Percentiles rank a stretch among this genome's conserved stretches.
Conservation (phyloP, 2,329 filamentous ascomycete genomes). For the Catunica adiposa region DNA sequence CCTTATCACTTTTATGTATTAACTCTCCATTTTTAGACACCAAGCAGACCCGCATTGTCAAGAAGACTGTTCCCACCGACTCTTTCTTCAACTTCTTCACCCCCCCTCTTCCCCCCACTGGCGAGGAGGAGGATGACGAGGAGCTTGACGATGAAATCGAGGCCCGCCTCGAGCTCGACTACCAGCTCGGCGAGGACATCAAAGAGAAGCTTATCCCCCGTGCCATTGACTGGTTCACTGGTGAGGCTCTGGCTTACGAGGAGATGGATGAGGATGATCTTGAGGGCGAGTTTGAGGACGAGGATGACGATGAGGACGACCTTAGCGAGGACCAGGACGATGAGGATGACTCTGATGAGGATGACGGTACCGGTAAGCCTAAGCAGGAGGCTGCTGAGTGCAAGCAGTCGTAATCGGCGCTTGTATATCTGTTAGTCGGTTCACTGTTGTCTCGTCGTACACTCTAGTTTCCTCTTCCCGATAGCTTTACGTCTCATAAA, state of each 20-base stretch:
- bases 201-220: constrained; percentile 99
- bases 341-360: constrained; percentile 63
- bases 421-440: too few species aligned
- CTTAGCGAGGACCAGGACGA: constrained; percentile 74
- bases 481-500: constrained; percentile 6
- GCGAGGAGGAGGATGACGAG: constrained; percentile 52
- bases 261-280: constrained; percentile 73
- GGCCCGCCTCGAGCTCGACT: constrained; percentile 93
- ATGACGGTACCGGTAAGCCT: constrained; percentile 73
- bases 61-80: constrained; percentile 96
- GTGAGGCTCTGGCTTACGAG: constrained; percentile 92
- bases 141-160: constrained; percentile 82
- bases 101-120: constrained; percentile 69
- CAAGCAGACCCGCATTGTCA: constrained; percentile 96
- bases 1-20: too few species aligned
- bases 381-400: constrained; percentile 91
- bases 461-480: not conserved
- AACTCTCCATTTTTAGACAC: constrained; percentile 47
- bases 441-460: not conserved
- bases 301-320: constrained; percentile 82
- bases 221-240: constrained; percentile 98
- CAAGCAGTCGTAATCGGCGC: constrained; percentile 64
- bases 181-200: constrained; percentile 97
- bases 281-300: constrained; percentile 74
- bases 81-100: constrained; percentile 99